A percentile compares a stretch with the other conserved stretches of the same genome.
These are phyloP conservation scores for Macrocybe gigantea DNA, from an alignment of 768 basidiomycete genomes.

Conservation along the genomic window DNA sequence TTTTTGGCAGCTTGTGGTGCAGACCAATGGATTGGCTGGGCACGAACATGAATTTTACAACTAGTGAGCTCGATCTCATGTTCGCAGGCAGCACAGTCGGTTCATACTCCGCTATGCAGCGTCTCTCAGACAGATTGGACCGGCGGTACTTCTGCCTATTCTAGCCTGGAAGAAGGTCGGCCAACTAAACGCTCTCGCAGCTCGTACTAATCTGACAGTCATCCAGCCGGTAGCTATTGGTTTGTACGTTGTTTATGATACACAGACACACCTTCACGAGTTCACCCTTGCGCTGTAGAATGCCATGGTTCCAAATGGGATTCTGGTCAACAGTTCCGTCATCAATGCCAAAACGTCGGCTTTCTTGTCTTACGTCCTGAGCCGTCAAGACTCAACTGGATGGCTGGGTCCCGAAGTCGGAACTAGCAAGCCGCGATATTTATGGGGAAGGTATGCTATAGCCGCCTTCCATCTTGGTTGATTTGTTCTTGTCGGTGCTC, in stretches of 20 bases:
- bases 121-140: slow-evolving; percentile 37
- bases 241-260: slow-evolving; percentile 32
- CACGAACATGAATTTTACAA: slow-evolving; percentile 38
- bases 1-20: slow-evolving; percentile 29
- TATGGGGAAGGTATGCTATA: slow-evolving; percentile 42
- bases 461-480: neutral
- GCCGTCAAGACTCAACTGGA: slow-evolving; percentile 46
- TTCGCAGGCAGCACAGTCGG: neutral
- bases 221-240: slow-evolving; percentile 51
- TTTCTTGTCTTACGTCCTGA: slow-evolving; percentile 45
- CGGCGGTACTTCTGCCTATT: slow-evolving; percentile 33
- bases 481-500: neutral
- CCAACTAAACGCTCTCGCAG: neutral
- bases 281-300: slow-evolving; percentile 25
- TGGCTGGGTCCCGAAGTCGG: slow-evolving; percentile 54
- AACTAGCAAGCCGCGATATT: slow-evolving; percentile 44
- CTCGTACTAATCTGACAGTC: neutral
- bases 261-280: neutral
- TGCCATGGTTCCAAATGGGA: slow-evolving; percentile 47
- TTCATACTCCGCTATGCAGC: slow-evolving; percentile 11
- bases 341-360: slow-evolving; percentile 41
- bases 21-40: slow-evolving; percentile 37
- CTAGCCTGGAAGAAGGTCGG: slow-evolving; percentile 37
- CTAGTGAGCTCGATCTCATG: neutral
- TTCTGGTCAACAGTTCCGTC: slow-evolving; percentile 37